Base-by-base conservation (phyloP, 2,329 filamentous ascomycete species). In the Colletotrichum sp. region DNA sequence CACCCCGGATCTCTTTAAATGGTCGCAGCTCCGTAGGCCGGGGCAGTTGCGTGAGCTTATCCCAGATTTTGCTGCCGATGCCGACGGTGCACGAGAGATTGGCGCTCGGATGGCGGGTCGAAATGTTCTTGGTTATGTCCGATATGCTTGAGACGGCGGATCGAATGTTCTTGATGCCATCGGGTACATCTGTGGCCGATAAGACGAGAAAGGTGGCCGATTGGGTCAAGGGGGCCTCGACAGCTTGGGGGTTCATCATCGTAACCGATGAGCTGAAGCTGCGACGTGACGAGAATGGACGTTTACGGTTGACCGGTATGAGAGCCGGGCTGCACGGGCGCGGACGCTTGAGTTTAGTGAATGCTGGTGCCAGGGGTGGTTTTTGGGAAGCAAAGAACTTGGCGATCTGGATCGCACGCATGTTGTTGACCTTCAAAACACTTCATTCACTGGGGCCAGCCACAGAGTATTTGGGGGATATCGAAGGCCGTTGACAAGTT, bases 151-250 rank as follows among this genome's bases (percentile, higher is more conserved):
- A 84, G 5, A 91, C 79, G 2, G 84, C 82, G 8, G 86, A 86
- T 43, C 87, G 86, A 8, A 89, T 84, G 0, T 81, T 88, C 13
- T 79, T 72, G 72, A 85, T 79, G 6, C 88, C 83, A 7, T 83
- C 77, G 1, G 83, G 79, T 2, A 76, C 78, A 18, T 84, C 77
- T 7, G 80, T 84, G 32, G 86, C 82, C 1, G 87, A 83, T 2
- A 91, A 79, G 58, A 91, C 86, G 30, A 91, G 86, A 79, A 92
- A 91, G 5, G 88, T 91, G 12, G 89, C 89, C 4, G 86, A 87
- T 30, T 83, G 81, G 4, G 88, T 90, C n/a, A 91, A 83, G 3
- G 88, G 88, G 4, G 87, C 88, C 66, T 88, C 87, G 67, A 90
- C 86, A 3, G 83, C 79, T 75, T 91, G 89, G 1, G 87, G 79